A percentile compares a stretch with the other conserved stretches of the same genome.
Evolutionary conservation across 2,329 filamentous ascomycete species (phyloP).

Genomic region (Orbilia ellipsospora): DNA sequence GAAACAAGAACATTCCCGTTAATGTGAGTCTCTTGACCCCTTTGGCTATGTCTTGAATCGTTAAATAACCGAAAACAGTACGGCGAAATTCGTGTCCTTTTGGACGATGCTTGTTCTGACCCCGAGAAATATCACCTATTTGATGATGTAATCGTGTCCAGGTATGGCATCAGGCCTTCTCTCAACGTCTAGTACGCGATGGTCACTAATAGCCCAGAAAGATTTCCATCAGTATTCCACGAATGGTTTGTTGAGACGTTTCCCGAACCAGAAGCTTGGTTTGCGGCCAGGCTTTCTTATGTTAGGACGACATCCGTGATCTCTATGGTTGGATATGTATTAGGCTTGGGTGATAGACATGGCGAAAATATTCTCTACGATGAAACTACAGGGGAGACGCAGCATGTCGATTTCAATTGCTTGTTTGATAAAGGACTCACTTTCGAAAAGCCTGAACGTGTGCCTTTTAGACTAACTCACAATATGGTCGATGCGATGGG

Average conservation of each 20-base stretch:
- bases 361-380: slow-evolving; percentile 97
- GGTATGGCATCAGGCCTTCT: slow-evolving; percentile 59
- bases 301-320: slow-evolving; percentile 96
- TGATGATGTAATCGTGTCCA: slow-evolving; percentile 70
- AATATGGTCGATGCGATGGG: slow-evolving; percentile 99
- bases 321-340: slow-evolving; percentile 98
- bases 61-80: slow-evolving; percentile 48
- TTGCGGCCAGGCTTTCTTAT: slow-evolving; percentile 86
- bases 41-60: slow-evolving; percentile 1
- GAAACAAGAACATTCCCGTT: slow-evolving; percentile 74
- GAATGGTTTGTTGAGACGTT: slow-evolving; percentile 97
- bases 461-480: slow-evolving; percentile 96
- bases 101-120: slow-evolving; percentile 73
- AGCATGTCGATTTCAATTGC: slow-evolving; percentile 99
- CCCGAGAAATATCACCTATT: slow-evolving; percentile 76
- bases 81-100: slow-evolving; percentile 62
- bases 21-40: slow-evolving; percentile 64
- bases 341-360: slow-evolving; percentile 92
- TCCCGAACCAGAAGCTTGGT: slow-evolving; percentile 91
- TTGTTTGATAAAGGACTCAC: slow-evolving; percentile 98
- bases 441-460: slow-evolving; percentile 91
- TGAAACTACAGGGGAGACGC: slow-evolving; percentile 89
- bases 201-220: slow-evolving; percentile 64
- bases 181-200: neutral
- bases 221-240: slow-evolving; percentile 85